Evolutionary conservation across 306 rosid genomes (phyloP).

Genomic region (Boehmeria nivea): DNA sequence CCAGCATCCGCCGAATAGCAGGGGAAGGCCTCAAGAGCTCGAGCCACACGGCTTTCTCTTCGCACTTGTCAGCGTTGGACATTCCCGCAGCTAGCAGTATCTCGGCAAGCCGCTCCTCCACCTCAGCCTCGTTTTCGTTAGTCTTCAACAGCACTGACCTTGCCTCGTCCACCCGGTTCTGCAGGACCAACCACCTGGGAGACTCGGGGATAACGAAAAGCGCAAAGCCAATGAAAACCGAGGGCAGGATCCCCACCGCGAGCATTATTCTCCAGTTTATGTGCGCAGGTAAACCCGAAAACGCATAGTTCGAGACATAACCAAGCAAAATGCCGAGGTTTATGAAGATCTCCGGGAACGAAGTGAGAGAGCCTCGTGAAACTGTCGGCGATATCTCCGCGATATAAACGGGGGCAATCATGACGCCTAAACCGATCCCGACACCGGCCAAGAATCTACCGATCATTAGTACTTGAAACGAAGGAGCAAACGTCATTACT

Average conservation of each 20-base stretch:
- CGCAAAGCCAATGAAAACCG: slow-evolving; percentile 80
- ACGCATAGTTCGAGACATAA: slow-evolving; percentile 75
- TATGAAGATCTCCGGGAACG: slow-evolving; percentile 85
- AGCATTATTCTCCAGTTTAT: slow-evolving; percentile 92
- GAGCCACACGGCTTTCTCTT: slow-evolving; percentile 60
- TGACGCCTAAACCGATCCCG: slow-evolving; percentile 90
- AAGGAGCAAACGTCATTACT: slow-evolving; percentile 73
- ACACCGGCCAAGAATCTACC: slow-evolving; percentile 82
- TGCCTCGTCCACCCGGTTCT: slow-evolving; percentile 76
- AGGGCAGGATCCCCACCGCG: slow-evolving; percentile 79
- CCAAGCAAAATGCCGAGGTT: slow-evolving; percentile 84
- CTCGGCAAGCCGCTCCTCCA: slow-evolving; percentile 82
- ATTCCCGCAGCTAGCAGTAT: slow-evolving; percentile 72
- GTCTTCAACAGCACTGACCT: slow-evolving; percentile 73
- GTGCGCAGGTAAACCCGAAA: slow-evolving; percentile 69
- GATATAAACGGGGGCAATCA: slow-evolving; percentile 84
- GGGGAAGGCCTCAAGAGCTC: slow-evolving; percentile 76
- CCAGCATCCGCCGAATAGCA: slow-evolving; percentile 61
- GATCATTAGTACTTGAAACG: slow-evolving; percentile 51
- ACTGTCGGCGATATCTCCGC: slow-evolving; percentile 84
- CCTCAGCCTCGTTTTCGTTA: slow-evolving; percentile 67
- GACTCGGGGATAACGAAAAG: slow-evolving; percentile 87
- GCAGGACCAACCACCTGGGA: slow-evolving; percentile 81
- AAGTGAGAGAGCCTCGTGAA: slow-evolving; percentile 71
- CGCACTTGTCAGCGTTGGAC: slow-evolving; percentile 37